These are phyloP conservation scores for Nannochloropsis granulata DNA, from an alignment of 108 stramenopile genomes.

Conservation along the genomic window DNA sequence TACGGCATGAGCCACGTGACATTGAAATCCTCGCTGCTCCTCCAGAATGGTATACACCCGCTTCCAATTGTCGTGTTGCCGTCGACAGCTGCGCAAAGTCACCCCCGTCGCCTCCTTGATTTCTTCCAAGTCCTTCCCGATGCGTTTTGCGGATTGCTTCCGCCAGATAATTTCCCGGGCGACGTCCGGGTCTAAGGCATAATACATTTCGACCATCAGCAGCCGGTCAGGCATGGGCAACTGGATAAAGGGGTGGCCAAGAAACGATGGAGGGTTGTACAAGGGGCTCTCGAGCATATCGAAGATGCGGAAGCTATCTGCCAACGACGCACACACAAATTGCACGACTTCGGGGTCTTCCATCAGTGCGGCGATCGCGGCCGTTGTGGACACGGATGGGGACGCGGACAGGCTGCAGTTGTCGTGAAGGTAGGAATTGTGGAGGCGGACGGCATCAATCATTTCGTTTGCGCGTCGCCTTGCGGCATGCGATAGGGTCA, in stretches of 20 bases:
- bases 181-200: neutral
- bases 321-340: neutral
- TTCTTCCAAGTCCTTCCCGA: conserved; percentile 15
- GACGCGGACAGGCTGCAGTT: neutral
- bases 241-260: neutral
- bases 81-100: conserved; percentile 8
- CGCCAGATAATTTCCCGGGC: neutral
- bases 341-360: neutral
- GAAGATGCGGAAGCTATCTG: neutral
- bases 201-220: neutral
- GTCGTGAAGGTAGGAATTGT: neutral
- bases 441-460: neutral
- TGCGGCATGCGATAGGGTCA: neutral
- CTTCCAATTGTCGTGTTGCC: conserved; percentile 18
- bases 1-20: neutral
- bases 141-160: conserved; percentile 2
- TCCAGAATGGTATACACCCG: neutral
- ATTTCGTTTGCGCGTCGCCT: neutral
- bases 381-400: neutral
- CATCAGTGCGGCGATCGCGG: neutral
- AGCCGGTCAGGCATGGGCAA: neutral
- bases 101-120: conserved; percentile 9
- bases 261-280: neutral
- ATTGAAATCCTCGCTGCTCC: neutral
- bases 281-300: neutral